Conservation (phyloP, 768 basidiomycete species). For the Boletus sp. region DNA sequence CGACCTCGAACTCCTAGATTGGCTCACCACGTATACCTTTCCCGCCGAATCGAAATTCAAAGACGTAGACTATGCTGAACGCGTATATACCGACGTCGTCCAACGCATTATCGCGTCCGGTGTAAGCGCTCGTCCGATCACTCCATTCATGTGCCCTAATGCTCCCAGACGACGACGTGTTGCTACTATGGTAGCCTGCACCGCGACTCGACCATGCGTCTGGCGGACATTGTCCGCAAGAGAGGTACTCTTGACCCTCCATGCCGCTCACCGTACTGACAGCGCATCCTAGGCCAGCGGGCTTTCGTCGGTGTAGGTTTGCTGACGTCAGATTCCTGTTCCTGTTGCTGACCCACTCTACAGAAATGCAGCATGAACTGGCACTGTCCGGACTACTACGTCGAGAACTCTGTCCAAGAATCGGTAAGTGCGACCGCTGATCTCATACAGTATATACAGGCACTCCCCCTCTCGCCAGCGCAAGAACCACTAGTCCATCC, state of each 20-base stretch:
- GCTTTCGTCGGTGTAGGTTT: conserved; percentile 79
- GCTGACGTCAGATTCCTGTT: neutral
- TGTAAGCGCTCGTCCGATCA: conserved; percentile 44
- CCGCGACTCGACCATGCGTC: conserved; percentile 71
- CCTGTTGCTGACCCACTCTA: conserved; percentile 3
- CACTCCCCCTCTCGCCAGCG: conserved; percentile 40
- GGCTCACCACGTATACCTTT: conserved; percentile 84
- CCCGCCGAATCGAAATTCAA: conserved; percentile 80
- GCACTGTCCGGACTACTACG: conserved; percentile 72
- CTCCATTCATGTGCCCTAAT: conserved; percentile 3
- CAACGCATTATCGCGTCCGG: conserved; percentile 68
- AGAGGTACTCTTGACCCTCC: conserved; percentile 42
- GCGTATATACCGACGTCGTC: conserved; percentile 70
- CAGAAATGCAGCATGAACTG: conserved; percentile 43
- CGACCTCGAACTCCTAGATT: conserved; percentile 84
- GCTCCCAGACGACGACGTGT: conserved; percentile 78
- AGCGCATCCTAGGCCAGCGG: conserved; percentile 58
- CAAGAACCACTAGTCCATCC: conserved; percentile 75
- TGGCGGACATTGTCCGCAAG: conserved; percentile 72
- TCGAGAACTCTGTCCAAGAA: conserved; percentile 55
- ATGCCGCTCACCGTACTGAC: conserved; percentile 6
- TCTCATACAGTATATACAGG: conserved; percentile 69
- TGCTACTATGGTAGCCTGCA: conserved; percentile 90
- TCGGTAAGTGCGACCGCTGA: conserved; percentile 63
- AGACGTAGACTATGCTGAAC: conserved; percentile 66